phyloP scores from a whole-genome alignment of 805 yeast genomes.

The Pichia phayaonensis region DNA sequence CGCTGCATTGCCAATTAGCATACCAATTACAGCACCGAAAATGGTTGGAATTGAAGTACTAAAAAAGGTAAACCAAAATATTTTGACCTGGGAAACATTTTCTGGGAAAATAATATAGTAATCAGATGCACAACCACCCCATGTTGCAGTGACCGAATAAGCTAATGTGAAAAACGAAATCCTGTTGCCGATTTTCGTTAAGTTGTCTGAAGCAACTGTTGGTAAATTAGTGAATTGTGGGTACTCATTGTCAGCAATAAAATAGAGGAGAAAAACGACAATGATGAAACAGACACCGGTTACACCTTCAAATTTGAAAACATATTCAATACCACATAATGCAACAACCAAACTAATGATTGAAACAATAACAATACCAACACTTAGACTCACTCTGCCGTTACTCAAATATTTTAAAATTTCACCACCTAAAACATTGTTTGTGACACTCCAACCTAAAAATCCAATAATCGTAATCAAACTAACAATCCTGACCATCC shows the following conservation, averaged over 20 bases:
- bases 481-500: constrained; percentile 71
- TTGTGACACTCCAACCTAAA: constrained; percentile 92
- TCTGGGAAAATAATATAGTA: constrained; percentile 80
- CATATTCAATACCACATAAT: constrained; percentile 69
- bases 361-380: constrained; percentile 69
- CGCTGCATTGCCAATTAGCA: constrained; percentile 64
- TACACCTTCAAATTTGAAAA: constrained; percentile 58
- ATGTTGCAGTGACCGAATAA: constrained; percentile 75
- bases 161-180: constrained; percentile 64
- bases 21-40: constrained; percentile 68
- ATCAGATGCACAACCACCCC: constrained; percentile 86
- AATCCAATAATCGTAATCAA: constrained; percentile 68
- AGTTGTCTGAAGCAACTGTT: constrained; percentile 28
- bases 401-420: constrained; percentile 59
- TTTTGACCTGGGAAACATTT: constrained; percentile 44
- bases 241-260: constrained; percentile 40
- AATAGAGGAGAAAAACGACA: constrained; percentile 61
- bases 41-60: constrained; percentile 66
- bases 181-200: constrained; percentile 57
- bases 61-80: constrained; percentile 55
- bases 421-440: constrained; percentile 83
- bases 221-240: constrained; percentile 31
- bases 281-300: constrained; percentile 63
- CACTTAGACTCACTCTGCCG: constrained; percentile 59
- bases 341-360: constrained; percentile 58